Evolutionary conservation across 2,329 filamentous ascomycete species (phyloP), one percentile per base, ranked within the genome.

Genomic region (Trichoderma asperellum): DNA sequence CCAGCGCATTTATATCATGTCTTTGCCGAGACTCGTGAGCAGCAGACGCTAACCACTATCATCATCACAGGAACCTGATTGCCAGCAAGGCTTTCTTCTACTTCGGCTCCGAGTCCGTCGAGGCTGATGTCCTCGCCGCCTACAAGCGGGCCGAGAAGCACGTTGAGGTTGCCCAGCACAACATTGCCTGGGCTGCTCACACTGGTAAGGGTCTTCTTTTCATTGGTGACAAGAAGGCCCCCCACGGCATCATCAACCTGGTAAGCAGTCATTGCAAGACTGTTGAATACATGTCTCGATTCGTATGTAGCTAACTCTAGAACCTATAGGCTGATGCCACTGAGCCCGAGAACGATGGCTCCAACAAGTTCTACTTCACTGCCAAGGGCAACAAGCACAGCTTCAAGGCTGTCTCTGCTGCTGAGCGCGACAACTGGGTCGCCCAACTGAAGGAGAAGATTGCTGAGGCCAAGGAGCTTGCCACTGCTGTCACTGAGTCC

Each of bases 191-290:
- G 93, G 93, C 95, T 72, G 90, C 89, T 75, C 89, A 97, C 86
- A 97, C 95, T 70, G 95, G 95, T 81, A 97, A 97, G 86, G 96
- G 96, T 78, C 91, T 98, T 24, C 86, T 98, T 53, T 97, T 96
- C 87, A 92, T 93, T 82, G 91, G 91, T 77, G 92, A 97, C 83
- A 97, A 96, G 89, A 85, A 88, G 73, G 87, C 87, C 70, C 94
- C 95, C 71, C 86, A 89, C 74, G 91, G 93, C 77, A 90, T 96
- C 76, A 91, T 98, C 81, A 92, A 93, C 82, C 83, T 97, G 80
- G 93, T 97, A 87, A 78, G 92, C 71, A 35, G 10, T 14, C 35
- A 24, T 49, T 7, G 10, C 14, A 18, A 47, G 14, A 43, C 27
- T 8, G 2, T 18, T 6, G 37, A 18, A 43, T 18, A 18, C 6